A percentile compares a stretch with the other conserved stretches of the same genome.
phyloP scores from a whole-genome alignment of 2,329 filamentous ascomycete species.

The Xylaria polymorpha region DNA sequence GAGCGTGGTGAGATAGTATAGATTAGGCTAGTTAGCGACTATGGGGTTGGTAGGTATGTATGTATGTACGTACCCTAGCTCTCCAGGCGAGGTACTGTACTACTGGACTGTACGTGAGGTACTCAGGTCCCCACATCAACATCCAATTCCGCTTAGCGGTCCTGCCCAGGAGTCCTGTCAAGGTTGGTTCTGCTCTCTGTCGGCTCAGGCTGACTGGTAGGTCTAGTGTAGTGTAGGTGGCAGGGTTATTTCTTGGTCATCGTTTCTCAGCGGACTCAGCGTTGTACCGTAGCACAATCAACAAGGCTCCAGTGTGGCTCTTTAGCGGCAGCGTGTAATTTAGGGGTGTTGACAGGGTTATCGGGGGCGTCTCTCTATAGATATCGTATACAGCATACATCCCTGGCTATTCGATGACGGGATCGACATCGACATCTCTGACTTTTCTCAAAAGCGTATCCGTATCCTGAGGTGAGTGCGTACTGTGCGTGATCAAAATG shows the following conservation, averaged over 20 bases:
- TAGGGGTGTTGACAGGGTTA: conserved; percentile 36
- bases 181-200: background rate
- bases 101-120: background rate
- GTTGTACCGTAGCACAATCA: conserved; percentile 43
- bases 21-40: conserved; percentile 18
- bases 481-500: conserved; percentile 22
- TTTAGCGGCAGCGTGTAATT: conserved; percentile 45
- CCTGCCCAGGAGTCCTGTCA: conserved; percentile 31
- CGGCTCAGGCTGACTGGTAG: conserved; percentile 31
- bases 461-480: conserved; percentile 12
- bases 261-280: conserved; percentile 39
- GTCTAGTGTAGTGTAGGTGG: conserved; percentile 1
- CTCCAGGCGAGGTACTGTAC: too few species aligned
- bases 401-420: conserved; percentile 30
- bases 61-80: conserved; percentile 25
- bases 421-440: conserved; percentile 28
- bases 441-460: conserved; percentile 12
- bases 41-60: conserved; percentile 23
- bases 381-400: conserved; percentile 34
- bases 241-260: conserved; percentile 36
- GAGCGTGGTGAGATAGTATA: conserved; percentile 22
- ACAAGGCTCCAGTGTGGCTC: conserved; percentile 45
- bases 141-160: conserved; percentile 6
- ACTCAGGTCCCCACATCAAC: conserved; percentile 15
- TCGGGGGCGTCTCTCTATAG: conserved; percentile 39